Evolutionary conservation across 2,329 filamentous ascomycete species (phyloP).

Genomic region (Diaporthe caulivora): DNA sequence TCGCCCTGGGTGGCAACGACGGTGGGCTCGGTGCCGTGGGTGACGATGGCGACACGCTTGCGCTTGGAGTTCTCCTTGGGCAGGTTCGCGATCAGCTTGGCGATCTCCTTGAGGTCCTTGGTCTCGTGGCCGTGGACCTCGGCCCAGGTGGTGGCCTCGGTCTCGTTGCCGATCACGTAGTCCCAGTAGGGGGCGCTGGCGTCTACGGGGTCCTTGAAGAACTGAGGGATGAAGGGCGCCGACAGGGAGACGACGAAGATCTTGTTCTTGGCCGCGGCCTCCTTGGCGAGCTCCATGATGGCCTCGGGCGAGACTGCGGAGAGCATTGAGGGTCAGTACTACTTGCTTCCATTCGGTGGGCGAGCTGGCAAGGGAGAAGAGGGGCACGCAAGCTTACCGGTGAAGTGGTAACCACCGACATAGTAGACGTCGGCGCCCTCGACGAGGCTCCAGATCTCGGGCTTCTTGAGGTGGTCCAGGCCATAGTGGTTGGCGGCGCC

Average conservation of each 20-base stretch:
- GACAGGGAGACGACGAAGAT: constrained; percentile 91
- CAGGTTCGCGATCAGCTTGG: constrained; percentile 84
- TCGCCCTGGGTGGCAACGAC: constrained; percentile 83
- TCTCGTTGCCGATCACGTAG: constrained; percentile 97
- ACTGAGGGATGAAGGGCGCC: constrained; percentile 94
- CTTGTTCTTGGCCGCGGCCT: constrained; percentile 92
- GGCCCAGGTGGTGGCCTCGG: constrained; percentile 89
- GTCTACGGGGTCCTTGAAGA: constrained; percentile 97
- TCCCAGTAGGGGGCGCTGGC: constrained; percentile 91
- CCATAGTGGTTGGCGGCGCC: constrained; percentile 98
- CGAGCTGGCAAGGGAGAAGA: neutral
- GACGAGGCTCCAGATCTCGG: constrained; percentile 91
- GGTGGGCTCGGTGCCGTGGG: constrained; percentile 93
- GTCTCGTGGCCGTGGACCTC: constrained; percentile 81
- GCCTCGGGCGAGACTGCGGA: constrained; percentile 83
- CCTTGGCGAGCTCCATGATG: constrained; percentile 89
- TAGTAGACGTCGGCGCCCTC: constrained; percentile 92
- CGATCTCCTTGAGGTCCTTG: constrained; percentile 86
- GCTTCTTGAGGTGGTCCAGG: constrained; percentile 90
- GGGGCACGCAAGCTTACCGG: constrained; percentile 57
- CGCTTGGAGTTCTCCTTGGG: constrained; percentile 92
- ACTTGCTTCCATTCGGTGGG: no score
- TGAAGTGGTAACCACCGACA: constrained; percentile 97
- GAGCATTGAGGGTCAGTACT: neutral
- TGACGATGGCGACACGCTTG: constrained; percentile 89